Conservation (phyloP, 2,329 filamentous ascomycete genomes). For the Fusarium luffae region DNA sequence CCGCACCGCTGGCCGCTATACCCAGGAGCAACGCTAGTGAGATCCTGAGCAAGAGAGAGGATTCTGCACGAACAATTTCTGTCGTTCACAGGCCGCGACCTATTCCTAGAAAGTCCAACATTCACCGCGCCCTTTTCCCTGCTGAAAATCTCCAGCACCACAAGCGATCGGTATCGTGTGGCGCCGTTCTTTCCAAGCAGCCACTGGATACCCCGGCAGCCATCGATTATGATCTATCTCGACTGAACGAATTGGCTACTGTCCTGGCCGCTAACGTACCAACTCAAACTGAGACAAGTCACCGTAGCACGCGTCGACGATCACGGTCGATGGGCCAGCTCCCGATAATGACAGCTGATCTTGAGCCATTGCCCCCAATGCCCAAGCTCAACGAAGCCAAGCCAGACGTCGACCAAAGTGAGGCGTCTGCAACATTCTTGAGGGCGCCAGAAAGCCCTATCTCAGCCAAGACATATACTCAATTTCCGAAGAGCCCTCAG, state of each 20-base stretch:
- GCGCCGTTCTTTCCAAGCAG: slow-evolving; percentile 58
- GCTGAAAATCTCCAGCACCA: slow-evolving; percentile 56
- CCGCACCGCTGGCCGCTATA: slow-evolving; percentile 34
- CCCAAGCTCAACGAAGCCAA: slow-evolving; percentile 8
- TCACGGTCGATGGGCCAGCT: slow-evolving; percentile 45
- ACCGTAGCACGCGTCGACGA: slow-evolving; percentile 41
- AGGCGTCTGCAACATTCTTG: background rate
- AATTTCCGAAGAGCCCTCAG: slow-evolving; percentile 18
- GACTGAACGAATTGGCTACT: slow-evolving; percentile 56
- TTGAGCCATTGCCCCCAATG: slow-evolving; percentile 5
- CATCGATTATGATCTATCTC: slow-evolving; percentile 53
- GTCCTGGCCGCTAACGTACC: slow-evolving; percentile 12
- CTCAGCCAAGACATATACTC: background rate
- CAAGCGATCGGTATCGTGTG: slow-evolving; percentile 62
- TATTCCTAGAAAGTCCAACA: slow-evolving; percentile 61
- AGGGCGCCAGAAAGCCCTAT: slow-evolving; percentile 14
- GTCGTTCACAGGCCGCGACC: slow-evolving; percentile 67
- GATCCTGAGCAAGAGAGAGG: slow-evolving; percentile 9
- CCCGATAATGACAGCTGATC: slow-evolving; percentile 29
- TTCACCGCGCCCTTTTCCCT: slow-evolving; percentile 61
- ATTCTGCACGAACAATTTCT: slow-evolving; percentile 19
- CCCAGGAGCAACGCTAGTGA: slow-evolving; percentile 34
- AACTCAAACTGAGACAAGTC: slow-evolving; percentile 1
- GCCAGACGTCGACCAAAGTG: slow-evolving; percentile 2
- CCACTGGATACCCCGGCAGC: slow-evolving; percentile 63